A percentile compares a stretch with the other conserved stretches of the same genome.
These are phyloP conservation scores for Erigeron philadelphicus DNA, from an alignment of 140 eudicot genomes.

Conservation along the genomic window DNA sequence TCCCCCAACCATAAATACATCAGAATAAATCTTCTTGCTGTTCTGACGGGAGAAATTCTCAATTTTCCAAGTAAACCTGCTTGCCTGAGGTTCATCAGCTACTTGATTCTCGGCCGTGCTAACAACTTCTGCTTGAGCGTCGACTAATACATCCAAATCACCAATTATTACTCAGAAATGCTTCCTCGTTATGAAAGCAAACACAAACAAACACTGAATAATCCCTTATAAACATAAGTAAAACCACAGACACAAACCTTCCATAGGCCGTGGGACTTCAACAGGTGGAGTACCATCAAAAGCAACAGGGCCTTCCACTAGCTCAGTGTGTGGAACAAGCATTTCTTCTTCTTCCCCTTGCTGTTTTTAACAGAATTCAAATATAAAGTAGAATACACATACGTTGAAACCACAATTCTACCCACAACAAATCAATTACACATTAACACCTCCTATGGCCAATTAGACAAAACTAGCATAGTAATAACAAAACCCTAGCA, in stretches of 20 bases:
- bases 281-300: slow-evolving; percentile 41
- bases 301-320: slow-evolving; percentile 46
- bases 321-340: slow-evolving; percentile 79
- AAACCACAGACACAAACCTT: slow-evolving; percentile 42
- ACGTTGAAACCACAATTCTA: slow-evolving; percentile 23
- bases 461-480: slow-evolving; percentile 10
- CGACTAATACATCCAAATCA: slow-evolving; percentile 31
- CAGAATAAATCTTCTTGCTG: slow-evolving; percentile 73
- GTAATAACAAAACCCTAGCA: slow-evolving; percentile 26
- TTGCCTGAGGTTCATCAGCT: slow-evolving; percentile 66
- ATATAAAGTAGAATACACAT: not conserved
- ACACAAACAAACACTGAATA: not conserved
- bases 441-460: not conserved
- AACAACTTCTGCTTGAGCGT: slow-evolving; percentile 49
- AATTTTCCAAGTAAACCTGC: slow-evolving; percentile 71
- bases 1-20: slow-evolving; percentile 68
- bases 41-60: slow-evolving; percentile 74
- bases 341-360: slow-evolving; percentile 84
- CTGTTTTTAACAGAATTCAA: slow-evolving; percentile 25
- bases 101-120: slow-evolving; percentile 67
- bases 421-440: slow-evolving; percentile 3
- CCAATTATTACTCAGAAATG: slow-evolving; percentile 16
- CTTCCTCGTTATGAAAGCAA: not conserved
- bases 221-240: not conserved
- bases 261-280: slow-evolving; percentile 61